phyloP scores from a whole-genome alignment of 78 protist species.

The Pigoraptor vietnamica region DNA sequence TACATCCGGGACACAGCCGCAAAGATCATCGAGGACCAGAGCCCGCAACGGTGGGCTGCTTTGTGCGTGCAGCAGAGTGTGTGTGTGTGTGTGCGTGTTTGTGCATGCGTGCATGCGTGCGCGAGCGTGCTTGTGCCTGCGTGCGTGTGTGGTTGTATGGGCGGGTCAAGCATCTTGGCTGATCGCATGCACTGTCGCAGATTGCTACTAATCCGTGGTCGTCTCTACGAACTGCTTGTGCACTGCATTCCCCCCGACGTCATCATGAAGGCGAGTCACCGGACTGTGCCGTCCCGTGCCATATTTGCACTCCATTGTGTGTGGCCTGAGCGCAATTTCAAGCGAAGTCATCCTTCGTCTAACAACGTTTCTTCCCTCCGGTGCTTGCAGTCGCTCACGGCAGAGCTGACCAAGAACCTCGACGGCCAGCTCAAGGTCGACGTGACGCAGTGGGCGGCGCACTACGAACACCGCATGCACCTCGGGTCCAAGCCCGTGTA shows the following conservation, averaged over 20 bases:
- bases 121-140: too few species aligned
- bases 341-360: background rate
- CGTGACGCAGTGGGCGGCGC: background rate
- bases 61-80: too few species aligned
- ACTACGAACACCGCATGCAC: conserved; percentile 67
- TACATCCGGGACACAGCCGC: conserved; percentile 55
- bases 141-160: too few species aligned
- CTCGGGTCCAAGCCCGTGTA: conserved; percentile 82
- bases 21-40: conserved; percentile 57
- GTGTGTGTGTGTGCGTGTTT: background rate
- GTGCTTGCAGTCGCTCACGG: background rate
- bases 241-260: conserved; percentile 92
- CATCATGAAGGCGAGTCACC: conserved; percentile 57
- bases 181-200: background rate
- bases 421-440: conserved; percentile 37
- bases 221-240: conserved; percentile 84
- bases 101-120: too few species aligned
- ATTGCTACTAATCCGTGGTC: conserved; percentile 57
- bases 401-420: background rate
- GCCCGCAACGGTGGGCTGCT: conserved; percentile 57
- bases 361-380: too few species aligned
- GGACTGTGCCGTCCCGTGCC: too few species aligned
- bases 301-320: background rate
- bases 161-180: background rate
- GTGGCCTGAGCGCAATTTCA: background rate